phyloP scores from a whole-genome alignment of 768 basidiomycete species.

The Kwoniella botswanensis region DNA sequence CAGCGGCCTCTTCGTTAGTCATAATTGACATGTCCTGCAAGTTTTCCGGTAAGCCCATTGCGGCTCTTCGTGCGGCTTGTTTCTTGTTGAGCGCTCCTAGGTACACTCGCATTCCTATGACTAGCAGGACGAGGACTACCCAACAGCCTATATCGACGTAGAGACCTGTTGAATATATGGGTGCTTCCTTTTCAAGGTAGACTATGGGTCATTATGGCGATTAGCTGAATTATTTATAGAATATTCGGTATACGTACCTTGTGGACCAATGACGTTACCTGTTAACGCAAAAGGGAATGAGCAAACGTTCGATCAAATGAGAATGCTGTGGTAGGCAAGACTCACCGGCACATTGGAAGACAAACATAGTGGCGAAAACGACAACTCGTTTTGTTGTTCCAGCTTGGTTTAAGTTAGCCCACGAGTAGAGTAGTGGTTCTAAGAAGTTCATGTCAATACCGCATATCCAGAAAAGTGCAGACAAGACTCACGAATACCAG shows the following conservation, averaged over 20 bases:
- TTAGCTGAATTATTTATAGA: no score
- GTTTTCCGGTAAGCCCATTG: constrained; percentile 43
- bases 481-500: constrained; percentile 30
- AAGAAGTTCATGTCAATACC: background rate
- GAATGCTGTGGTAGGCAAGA: background rate
- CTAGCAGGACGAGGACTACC: constrained; percentile 38
- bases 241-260: constrained; percentile 15
- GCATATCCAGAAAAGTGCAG: no score
- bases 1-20: constrained; percentile 41
- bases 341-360: constrained; percentile 29
- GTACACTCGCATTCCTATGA: constrained; percentile 48
- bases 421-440: constrained; percentile 31
- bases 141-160: constrained; percentile 53
- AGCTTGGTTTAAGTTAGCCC: constrained; percentile 51
- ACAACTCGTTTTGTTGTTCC: constrained; percentile 50
- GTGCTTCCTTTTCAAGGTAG: constrained; percentile 46
- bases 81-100: constrained; percentile 43
- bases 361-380: constrained; percentile 44
- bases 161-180: constrained; percentile 50
- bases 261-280: constrained; percentile 47
- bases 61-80: constrained; percentile 43
- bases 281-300: background rate
- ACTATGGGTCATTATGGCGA: constrained; percentile 15
- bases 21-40: constrained; percentile 53
- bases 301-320: background rate